phyloP scores from a whole-genome alignment of 345 rosid species.

The Eucalyptus marginata region DNA sequence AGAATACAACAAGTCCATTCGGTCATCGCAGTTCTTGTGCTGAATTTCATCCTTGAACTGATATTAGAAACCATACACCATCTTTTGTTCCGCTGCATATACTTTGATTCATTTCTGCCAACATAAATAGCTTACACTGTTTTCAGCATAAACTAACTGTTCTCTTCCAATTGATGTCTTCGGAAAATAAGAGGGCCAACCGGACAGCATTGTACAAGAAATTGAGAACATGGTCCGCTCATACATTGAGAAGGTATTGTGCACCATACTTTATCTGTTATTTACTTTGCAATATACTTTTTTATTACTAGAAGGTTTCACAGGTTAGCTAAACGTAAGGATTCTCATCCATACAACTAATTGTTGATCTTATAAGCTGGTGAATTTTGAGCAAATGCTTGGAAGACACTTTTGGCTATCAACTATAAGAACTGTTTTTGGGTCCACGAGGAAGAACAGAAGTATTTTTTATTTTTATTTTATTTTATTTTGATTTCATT shows the following conservation, averaged over 20 bases:
- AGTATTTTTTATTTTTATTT: not conserved
- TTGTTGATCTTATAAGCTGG: not conserved
- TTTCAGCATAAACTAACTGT: not conserved
- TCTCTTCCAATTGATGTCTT: not conserved
- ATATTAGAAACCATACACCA: not conserved
- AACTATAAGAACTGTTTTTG: not conserved
- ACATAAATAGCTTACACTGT: not conserved
- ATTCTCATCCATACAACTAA: not conserved
- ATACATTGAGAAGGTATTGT: slow-evolving; percentile 87
- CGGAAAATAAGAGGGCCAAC: slow-evolving; percentile 78
- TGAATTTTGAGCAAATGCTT: not conserved
- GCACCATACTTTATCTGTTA: not conserved
- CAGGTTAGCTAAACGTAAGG: not conserved
- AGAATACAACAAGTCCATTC: not conserved
- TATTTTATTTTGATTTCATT: not conserved
- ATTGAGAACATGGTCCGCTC: slow-evolving; percentile 98
- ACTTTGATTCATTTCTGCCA: not conserved
- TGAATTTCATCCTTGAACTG: not conserved
- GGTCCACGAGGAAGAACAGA: not conserved
- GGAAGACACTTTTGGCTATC: not conserved
- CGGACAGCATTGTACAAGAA: slow-evolving; percentile 87
- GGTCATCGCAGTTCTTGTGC: not conserved
- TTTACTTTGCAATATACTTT: not conserved
- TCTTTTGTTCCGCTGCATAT: not conserved
- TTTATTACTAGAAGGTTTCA: not conserved